Conservation (phyloP, 768 basidiomycete genomes). For the Phlebiopsis gigantea region DNA sequence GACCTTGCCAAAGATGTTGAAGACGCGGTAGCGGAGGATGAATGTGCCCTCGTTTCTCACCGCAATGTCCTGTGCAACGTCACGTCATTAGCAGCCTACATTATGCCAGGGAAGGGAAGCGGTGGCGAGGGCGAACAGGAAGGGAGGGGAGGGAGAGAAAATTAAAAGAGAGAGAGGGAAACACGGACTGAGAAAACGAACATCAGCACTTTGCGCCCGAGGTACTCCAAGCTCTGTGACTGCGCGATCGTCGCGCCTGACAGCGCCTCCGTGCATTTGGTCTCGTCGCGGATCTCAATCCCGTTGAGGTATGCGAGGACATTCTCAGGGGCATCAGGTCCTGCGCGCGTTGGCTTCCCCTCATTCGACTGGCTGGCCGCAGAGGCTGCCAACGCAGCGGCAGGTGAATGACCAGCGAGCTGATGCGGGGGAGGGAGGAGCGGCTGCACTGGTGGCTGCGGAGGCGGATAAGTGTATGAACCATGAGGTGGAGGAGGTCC, state of each 20-base stretch:
- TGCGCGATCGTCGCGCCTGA: conserved; percentile 52
- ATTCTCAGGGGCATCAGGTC: conserved; percentile 24
- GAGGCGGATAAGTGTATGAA: conserved; percentile 11
- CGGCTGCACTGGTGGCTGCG: conserved; percentile 6
- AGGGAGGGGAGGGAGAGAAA: neutral
- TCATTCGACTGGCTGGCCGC: neutral
- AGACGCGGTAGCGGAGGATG: conserved; percentile 60
- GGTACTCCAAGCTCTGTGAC: conserved; percentile 25
- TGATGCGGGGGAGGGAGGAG: neutral
- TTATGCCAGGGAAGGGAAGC: neutral
- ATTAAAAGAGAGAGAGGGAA: neutral
- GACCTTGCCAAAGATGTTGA: conserved; percentile 50
- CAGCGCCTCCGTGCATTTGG: conserved; percentile 46
- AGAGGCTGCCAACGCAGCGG: neutral
- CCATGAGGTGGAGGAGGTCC: neutral
- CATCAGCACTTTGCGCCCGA: conserved; percentile 49
- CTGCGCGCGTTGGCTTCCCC: conserved; percentile 7
- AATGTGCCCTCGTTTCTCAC: conserved; percentile 66
- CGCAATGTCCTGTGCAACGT: conserved; percentile 52
- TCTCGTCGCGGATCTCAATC: conserved; percentile 40
- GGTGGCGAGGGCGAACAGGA: neutral
- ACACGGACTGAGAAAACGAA: conserved; percentile 61
- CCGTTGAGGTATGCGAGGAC: conserved; percentile 38
- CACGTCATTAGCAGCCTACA: neutral
- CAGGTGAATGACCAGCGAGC: neutral